phyloP scores from a whole-genome alignment of 306 rosid genomes.

The Quercus variabilis region DNA sequence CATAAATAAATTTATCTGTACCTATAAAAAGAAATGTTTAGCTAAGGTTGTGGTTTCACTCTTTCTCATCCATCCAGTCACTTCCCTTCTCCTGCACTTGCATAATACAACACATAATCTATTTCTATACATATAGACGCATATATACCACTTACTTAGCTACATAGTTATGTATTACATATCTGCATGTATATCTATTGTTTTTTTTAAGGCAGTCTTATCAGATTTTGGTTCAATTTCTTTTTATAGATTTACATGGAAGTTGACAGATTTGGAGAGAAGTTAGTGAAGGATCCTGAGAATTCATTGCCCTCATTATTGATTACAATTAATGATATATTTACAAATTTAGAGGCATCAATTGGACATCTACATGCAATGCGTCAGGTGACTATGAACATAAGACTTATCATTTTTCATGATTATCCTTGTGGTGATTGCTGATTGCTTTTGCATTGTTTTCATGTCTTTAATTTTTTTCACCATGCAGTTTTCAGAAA shows the following conservation, averaged over 20 bases:
- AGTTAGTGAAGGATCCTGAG: constrained; percentile 56
- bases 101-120: background rate
- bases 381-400: constrained; percentile 46
- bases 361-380: constrained; percentile 64
- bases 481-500: constrained; percentile 12
- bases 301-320: constrained; percentile 48
- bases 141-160: background rate
- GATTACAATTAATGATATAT: constrained; percentile 53
- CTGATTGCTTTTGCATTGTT: background rate
- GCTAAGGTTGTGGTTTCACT: background rate
- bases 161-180: background rate
- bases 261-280: constrained; percentile 57
- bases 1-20: too few relatives aligned
- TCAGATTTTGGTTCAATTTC: background rate
- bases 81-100: background rate
- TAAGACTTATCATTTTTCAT: constrained; percentile 1
- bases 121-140: background rate
- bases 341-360: constrained; percentile 74
- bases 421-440: background rate
- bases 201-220: background rate
- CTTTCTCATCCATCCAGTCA: background rate
- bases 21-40: background rate
- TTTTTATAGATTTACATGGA: constrained; percentile 61
- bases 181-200: background rate
- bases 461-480: background rate